Evolutionary conservation across 2,329 filamentous ascomycete genomes (phyloP).

Genomic region (Herpotrichia juniperi): DNA sequence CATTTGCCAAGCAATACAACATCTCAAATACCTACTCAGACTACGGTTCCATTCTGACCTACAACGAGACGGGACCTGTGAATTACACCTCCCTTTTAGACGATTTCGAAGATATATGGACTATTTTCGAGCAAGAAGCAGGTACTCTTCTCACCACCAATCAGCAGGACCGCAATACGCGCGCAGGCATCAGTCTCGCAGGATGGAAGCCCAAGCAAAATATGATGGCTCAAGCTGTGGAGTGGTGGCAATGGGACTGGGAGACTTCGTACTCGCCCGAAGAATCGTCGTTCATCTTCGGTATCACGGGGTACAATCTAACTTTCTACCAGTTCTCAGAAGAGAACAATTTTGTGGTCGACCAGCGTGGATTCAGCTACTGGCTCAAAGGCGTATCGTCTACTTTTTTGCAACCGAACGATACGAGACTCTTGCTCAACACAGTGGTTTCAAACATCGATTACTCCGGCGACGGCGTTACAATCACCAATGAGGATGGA

Average conservation of each 20-base stretch:
- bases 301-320: constrained; percentile 62
- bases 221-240: constrained; percentile 63
- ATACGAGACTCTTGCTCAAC: constrained; percentile 63
- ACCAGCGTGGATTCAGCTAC: constrained; percentile 66
- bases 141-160: constrained; percentile 65
- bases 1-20: constrained; percentile 63
- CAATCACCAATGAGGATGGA: constrained; percentile 59
- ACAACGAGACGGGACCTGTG: constrained; percentile 61
- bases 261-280: constrained; percentile 66
- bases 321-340: constrained; percentile 69
- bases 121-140: constrained; percentile 57
- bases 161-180: constrained; percentile 65
- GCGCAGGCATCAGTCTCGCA: constrained; percentile 63
- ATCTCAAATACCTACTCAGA: constrained; percentile 64
- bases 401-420: constrained; percentile 62
- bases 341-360: constrained; percentile 66
- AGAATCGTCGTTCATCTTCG: constrained; percentile 61
- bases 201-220: constrained; percentile 67
- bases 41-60: constrained; percentile 64
- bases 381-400: constrained; percentile 64
- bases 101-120: constrained; percentile 56
- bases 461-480: constrained; percentile 61
- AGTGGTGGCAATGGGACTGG: constrained; percentile 67
- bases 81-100: constrained; percentile 60
- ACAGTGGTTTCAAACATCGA: constrained; percentile 62